phyloP scores from a whole-genome alignment of 441 rosid genomes.

The Gossypium trilobum region DNA sequence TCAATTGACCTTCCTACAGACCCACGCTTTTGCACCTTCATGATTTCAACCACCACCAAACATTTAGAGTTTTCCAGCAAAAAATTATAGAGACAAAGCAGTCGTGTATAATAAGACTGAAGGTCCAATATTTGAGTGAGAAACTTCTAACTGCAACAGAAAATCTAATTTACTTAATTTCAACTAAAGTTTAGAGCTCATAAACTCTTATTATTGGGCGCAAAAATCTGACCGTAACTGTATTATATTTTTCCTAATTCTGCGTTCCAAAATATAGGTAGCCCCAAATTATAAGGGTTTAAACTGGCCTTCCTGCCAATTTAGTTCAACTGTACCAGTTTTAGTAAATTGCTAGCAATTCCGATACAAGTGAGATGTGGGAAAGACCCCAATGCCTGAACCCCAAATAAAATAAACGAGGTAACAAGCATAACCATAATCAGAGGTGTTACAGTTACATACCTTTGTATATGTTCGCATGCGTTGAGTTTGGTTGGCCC shows the following conservation, averaged over 20 bases:
- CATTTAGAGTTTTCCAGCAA: slow-evolving; percentile 2
- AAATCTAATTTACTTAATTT: no score
- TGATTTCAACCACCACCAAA: slow-evolving; percentile 13
- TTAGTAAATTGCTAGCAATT: background rate
- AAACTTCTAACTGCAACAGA: no score
- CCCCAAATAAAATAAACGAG: background rate
- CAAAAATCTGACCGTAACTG: background rate
- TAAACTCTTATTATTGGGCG: background rate
- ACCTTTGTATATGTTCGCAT: slow-evolving; percentile 97
- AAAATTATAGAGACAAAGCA: background rate
- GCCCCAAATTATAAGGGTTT: background rate
- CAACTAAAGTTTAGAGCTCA: background rate
- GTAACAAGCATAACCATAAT: background rate
- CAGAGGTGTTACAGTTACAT: background rate
- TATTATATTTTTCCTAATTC: background rate
- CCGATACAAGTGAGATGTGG: background rate
- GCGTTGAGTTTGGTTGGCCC: slow-evolving; percentile 79
- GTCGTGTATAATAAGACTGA: no score
- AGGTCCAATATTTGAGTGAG: no score
- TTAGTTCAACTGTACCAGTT: background rate
- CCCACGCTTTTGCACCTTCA: slow-evolving; percentile 92
- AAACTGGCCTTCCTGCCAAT: background rate
- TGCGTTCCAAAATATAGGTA: background rate
- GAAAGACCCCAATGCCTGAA: background rate
- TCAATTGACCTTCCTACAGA: slow-evolving; percentile 93